Base-by-base conservation (phyloP, 225 moss, liverwort and hornwort species). In the Ulota crispa region DNA sequence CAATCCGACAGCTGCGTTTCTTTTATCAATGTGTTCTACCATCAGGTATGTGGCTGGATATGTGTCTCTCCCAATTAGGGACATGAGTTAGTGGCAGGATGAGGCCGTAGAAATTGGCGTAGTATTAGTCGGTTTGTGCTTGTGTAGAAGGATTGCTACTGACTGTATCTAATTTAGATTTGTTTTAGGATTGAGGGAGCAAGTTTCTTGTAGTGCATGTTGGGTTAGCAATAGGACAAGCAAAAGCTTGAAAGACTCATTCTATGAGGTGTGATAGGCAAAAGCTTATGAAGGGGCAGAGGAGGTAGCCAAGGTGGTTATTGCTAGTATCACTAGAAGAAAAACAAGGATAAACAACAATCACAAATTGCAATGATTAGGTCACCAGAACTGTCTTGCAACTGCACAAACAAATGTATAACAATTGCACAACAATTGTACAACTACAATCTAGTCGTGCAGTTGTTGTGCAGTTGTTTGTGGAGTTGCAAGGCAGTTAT, bases 1-100 rank as follows among this genome's bases (percentile, higher is more conserved):
- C 68, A 70, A 52, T 95, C 95, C 13, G 87, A 89, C 68, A 64
- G 80, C 68, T 95, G 95, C 85, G 77, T 95, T 59, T 70, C 87
- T 23, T 86, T 86, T 59, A 88, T 95, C 42, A 91, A 92, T 75
- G 80, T 26, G 6, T 95, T 88, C 64, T 91, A 88, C 74, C 84
- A 64, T 23, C 85, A 93, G 90, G 94, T 88, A 19, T 5, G 7
- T 43, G 30, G 27, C 77, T 81, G 37, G 14, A 50, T 36, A 12
- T 1, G 2, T 31, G 9, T 31, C 43, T 61, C 10, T 80, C 64
- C 28, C 43, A 30, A 20, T 42, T 20, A 52, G 37, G 39, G 6
- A 5, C 4, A 26, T 54, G 0, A 37, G 11, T 27, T 11, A 23
- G 39, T 68, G 2, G 54, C 24, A 31, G 63, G 52, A n/a, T 24